Conservation (phyloP, 2,329 filamentous ascomycete species). For the Fusarium hostae region DNA sequence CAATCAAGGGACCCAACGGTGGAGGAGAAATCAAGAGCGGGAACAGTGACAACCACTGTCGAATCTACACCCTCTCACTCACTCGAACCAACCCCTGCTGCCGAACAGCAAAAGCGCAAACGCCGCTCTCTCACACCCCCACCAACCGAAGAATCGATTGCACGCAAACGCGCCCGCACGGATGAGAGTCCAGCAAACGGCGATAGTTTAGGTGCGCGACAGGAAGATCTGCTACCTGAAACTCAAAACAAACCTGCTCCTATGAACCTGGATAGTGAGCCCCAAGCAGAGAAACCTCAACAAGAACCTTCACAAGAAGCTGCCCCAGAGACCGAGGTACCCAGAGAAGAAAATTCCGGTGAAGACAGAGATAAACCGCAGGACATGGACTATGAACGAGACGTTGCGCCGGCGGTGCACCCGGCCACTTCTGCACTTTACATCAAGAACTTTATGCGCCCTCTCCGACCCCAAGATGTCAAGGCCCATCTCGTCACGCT, state of each 20-base stretch:
- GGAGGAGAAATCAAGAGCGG: slow-evolving; percentile 20
- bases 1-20: slow-evolving; percentile 14
- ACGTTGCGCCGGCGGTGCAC: slow-evolving; percentile 70
- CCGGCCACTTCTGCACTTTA: slow-evolving; percentile 82
- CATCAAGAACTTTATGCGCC: slow-evolving; percentile 90
- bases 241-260: slow-evolving; percentile 14
- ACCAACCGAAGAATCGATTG: slow-evolving; percentile 63
- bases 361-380: slow-evolving; percentile 29
- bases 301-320: not conserved
- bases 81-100: slow-evolving; percentile 19
- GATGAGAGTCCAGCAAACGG: slow-evolving; percentile 43
- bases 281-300: slow-evolving; percentile 5
- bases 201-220: slow-evolving; percentile 10
- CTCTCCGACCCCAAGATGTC: slow-evolving; percentile 76
- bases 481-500: slow-evolving; percentile 76
- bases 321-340: not conserved
- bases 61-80: slow-evolving; percentile 20
- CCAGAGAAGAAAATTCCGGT: not conserved
- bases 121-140: slow-evolving; percentile 72
- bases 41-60: slow-evolving; percentile 16
- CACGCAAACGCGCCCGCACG: slow-evolving; percentile 65
- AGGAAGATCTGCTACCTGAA: slow-evolving; percentile 21
- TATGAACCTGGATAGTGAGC: slow-evolving; percentile 27
- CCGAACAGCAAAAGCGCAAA: slow-evolving; percentile 69
- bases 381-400: slow-evolving; percentile 49